These are phyloP conservation scores for Yarrowia phangngaensis DNA, from an alignment of 805 yeast genomes.

Conservation along the genomic window DNA sequence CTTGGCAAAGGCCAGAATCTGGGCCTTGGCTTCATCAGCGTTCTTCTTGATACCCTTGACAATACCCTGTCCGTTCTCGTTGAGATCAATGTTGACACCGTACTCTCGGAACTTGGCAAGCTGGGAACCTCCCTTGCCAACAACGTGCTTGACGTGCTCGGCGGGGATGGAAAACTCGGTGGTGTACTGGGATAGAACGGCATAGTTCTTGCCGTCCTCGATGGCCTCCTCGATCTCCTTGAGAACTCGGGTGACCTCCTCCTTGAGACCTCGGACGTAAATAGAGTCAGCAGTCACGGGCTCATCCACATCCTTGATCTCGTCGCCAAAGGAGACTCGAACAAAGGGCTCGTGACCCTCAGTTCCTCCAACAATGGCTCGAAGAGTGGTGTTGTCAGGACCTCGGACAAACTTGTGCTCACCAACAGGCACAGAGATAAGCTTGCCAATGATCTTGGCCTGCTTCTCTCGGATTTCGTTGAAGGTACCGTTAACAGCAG, in stretches of 20 bases:
- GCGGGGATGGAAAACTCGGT: constrained; percentile 60
- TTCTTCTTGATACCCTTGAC: constrained; percentile 76
- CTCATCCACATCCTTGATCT: constrained; percentile 39
- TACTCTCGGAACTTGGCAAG: constrained; percentile 64
- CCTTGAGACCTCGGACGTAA: constrained; percentile 63
- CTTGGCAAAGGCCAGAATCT: constrained; percentile 57
- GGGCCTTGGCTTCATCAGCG: constrained; percentile 65
- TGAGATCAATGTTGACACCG: constrained; percentile 72
- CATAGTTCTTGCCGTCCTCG: constrained; percentile 53
- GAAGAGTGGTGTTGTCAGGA: constrained; percentile 57
- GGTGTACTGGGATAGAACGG: constrained; percentile 46
- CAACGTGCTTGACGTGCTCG: constrained; percentile 66
- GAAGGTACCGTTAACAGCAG: constrained; percentile 49
- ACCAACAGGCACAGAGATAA: constrained; percentile 49
- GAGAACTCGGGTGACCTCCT: constrained; percentile 54
- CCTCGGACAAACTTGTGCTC: constrained; percentile 62
- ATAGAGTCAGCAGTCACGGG: constrained; percentile 49
- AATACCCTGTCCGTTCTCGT: constrained; percentile 53
- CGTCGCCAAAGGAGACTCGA: constrained; percentile 36
- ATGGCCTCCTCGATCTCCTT: constrained; percentile 53
- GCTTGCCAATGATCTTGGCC: constrained; percentile 48
- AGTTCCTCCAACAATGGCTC: constrained; percentile 41
- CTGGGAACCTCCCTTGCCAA: constrained; percentile 84
- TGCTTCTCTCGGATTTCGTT: constrained; percentile 58
- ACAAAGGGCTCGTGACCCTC: constrained; percentile 43